phyloP scores from a whole-genome alignment of 495 filamentous ascomycete genomes.

The Penicillium soppii region DNA sequence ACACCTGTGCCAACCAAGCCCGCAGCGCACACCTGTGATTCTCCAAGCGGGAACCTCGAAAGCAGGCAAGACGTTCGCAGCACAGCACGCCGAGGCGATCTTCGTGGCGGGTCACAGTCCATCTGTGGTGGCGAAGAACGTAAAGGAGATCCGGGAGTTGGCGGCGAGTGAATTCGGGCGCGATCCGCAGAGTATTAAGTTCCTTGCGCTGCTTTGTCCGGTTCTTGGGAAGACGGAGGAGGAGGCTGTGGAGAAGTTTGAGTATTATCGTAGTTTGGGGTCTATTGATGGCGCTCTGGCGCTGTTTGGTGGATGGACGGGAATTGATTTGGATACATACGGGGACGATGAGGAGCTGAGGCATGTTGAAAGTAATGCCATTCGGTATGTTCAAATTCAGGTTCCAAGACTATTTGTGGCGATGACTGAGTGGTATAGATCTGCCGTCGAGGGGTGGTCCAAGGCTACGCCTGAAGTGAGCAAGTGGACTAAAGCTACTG shows the following conservation, averaged over 20 bases:
- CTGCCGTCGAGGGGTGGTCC: conserved; percentile 48
- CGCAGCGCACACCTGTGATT: conserved; percentile 64
- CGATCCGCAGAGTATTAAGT: conserved; percentile 51
- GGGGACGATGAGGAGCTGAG: conserved; percentile 55
- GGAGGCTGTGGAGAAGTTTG: conserved; percentile 53
- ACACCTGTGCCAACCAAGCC: conserved; percentile 62
- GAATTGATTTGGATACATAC: conserved; percentile 53
- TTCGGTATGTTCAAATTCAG: conserved; percentile 41
- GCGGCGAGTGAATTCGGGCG: conserved; percentile 45
- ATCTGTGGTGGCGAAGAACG: conserved; percentile 44
- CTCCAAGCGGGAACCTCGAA: conserved; percentile 65
- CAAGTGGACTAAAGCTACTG: conserved; percentile 64
- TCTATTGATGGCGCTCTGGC: conserved; percentile 56
- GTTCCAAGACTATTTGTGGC: background rate
- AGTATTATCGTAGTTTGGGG: conserved; percentile 46
- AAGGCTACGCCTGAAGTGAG: conserved; percentile 42
- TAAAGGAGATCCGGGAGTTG: conserved; percentile 50
- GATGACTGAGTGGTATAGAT: conserved; percentile 20
- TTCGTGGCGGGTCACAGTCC: conserved; percentile 52
- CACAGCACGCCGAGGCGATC: conserved; percentile 57
- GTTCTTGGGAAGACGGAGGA: conserved; percentile 54
- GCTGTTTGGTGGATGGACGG: conserved; percentile 59
- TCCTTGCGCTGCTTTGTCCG: conserved; percentile 51
- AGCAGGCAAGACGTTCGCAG: conserved; percentile 62
- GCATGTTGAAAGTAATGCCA: conserved; percentile 63